These are phyloP conservation scores for Phytophthora constricta DNA, from an alignment of 352 stramenopile genomes.

Conservation along the genomic window DNA sequence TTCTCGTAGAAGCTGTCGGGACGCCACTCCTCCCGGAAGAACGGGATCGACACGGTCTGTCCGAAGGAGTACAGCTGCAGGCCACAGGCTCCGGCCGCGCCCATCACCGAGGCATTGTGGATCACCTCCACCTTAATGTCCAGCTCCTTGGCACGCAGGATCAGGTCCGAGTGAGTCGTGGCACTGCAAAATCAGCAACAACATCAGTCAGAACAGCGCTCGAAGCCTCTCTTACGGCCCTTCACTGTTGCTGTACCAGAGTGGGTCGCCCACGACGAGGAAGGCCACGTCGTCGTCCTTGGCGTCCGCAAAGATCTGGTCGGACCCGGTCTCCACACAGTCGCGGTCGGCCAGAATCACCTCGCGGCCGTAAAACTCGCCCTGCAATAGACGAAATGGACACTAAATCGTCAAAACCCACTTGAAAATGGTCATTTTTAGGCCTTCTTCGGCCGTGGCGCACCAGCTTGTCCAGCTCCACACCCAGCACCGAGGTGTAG, in stretches of 20 bases:
- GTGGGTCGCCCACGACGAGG: constrained; percentile 98
- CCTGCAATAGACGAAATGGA: constrained; percentile 45
- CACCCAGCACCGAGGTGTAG: constrained; percentile 98
- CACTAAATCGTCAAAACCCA: not conserved
- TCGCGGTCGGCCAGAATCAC: constrained; percentile 93
- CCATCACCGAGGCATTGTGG: constrained; percentile 99
- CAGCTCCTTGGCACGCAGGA: constrained; percentile 93
- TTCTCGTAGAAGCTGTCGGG: constrained; percentile 99
- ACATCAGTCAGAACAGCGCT: not conserved
- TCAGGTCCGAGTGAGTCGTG: constrained; percentile 98
- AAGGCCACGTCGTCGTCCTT: constrained; percentile 95
- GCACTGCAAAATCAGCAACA: constrained; percentile 58
- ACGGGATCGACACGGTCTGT: constrained; percentile 98
- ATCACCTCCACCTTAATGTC: constrained; percentile 96
- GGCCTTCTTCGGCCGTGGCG: constrained; percentile 4
- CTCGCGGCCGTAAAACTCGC: constrained; percentile 95
- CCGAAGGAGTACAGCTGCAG: constrained; percentile 99
- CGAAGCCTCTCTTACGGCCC: no score
- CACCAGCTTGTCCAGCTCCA: constrained; percentile 86
- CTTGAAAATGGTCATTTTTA: not conserved
- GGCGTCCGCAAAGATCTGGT: constrained; percentile 94
- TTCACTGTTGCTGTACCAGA: constrained; percentile 91
- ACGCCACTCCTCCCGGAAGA: constrained; percentile 96
- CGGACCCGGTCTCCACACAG: constrained; percentile 96
- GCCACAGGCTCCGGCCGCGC: constrained; percentile 94